Conservation (phyloP, 306 rosid species). For the Ceratonia siliqua region DNA sequence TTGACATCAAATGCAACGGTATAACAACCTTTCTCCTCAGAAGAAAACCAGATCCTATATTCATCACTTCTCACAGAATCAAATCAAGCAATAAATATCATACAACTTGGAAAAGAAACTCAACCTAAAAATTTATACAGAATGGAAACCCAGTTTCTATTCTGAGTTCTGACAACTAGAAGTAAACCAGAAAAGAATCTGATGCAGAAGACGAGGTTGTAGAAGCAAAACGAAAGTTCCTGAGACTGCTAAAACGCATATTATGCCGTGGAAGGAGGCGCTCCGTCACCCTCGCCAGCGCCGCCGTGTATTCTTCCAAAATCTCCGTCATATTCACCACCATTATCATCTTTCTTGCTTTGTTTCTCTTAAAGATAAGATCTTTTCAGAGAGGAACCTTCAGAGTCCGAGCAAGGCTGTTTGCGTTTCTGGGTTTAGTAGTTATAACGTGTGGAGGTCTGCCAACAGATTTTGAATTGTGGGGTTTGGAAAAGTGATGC, state of each 20-base stretch:
- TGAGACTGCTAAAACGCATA: conserved; percentile 12
- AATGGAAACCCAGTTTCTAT: neutral
- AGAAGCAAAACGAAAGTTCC: conserved; percentile 33
- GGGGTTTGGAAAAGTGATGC: neutral
- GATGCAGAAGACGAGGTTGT: conserved; percentile 30
- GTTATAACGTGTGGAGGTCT: conserved; percentile 5
- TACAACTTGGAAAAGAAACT: neutral
- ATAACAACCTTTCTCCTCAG: neutral
- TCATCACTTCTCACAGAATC: neutral
- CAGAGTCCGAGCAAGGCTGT: neutral
- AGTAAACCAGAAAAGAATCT: conserved; percentile 54
- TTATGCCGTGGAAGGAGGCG: conserved; percentile 34
- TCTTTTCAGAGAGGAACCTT: neutral
- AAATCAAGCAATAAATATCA: conserved; percentile 4
- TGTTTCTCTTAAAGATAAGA: neutral
- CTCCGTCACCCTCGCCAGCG: conserved; percentile 48
- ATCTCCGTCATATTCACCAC: conserved; percentile 50
- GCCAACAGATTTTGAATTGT: neutral
- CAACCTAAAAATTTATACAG: neutral
- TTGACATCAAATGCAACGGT: neutral
- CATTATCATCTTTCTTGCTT: conserved; percentile 52
- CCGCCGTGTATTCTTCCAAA: conserved; percentile 47
- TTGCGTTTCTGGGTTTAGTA: neutral
- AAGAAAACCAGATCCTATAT: neutral
- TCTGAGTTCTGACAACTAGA: neutral